Evolutionary conservation across 768 basidiomycete genomes (phyloP).

Genomic region (Pisolithus sp.): DNA sequence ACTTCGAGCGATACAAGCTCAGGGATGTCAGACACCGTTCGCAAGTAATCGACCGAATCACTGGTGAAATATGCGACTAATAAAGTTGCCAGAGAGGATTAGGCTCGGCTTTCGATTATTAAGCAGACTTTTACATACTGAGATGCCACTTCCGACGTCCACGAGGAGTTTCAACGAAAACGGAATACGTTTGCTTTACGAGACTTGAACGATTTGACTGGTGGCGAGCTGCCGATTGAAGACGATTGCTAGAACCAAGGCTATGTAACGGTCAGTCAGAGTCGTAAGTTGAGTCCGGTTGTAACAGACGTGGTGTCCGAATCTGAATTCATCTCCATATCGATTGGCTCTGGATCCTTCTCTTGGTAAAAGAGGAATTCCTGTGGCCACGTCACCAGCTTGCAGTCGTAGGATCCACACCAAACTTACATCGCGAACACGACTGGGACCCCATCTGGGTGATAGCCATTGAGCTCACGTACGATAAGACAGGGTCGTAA

Average conservation of each 20-base stretch:
- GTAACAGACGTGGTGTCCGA: constrained; percentile 43
- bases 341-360: constrained; percentile 46
- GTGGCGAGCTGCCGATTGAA: constrained; percentile 18
- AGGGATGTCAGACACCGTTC: constrained; percentile 54
- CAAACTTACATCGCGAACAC: constrained; percentile 62
- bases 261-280: constrained; percentile 13
- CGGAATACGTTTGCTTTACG: constrained; percentile 78
- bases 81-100: constrained; percentile 1
- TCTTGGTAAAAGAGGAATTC: constrained; percentile 78
- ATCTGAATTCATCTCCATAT: constrained; percentile 43
- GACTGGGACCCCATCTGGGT: constrained; percentile 67
- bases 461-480: constrained; percentile 3
- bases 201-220: constrained; percentile 42
- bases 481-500: background rate
- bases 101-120: background rate
- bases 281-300: background rate
- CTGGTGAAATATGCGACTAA: constrained; percentile 75
- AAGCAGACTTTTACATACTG: constrained; percentile 35
- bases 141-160: constrained; percentile 81
- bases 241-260: constrained; percentile 25
- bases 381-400: constrained; percentile 29
- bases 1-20: constrained; percentile 47
- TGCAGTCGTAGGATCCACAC: background rate
- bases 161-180: constrained; percentile 57
- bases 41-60: constrained; percentile 50